Evolutionary conservation across 306 rosid species (phyloP), one percentile per base, ranked within the genome.

Genomic region (Ammopiptanthus mongolicus): DNA sequence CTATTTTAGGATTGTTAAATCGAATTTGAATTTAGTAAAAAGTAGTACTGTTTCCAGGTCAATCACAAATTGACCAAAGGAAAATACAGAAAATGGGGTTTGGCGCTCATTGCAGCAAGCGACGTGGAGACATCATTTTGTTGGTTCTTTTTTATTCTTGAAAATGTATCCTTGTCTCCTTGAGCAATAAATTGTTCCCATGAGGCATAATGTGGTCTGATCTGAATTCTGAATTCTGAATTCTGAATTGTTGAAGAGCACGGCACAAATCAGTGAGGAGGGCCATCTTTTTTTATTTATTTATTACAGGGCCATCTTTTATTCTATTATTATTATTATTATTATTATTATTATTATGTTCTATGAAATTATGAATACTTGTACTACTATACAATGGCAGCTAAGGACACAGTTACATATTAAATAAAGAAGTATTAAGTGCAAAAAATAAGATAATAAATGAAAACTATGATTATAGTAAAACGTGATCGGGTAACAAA

Each of bases 301-400:
- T n/a, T n/a, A n/a, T n/a, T n/a, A n/a, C n/a, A 36, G 71, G 64
- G 5, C 66, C 73, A 78, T 70, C 28, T 47, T 22, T 61, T 29
- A 52, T 77, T 58, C 60, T 12, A 52, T 41, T 41, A 8, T 23
- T 13, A 25, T 25, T 25, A 25, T 1, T 13, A 25, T 25, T 25
- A 25, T 1, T n/a, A n/a, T n/a, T 12, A 52, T 41, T 41, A 8
- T 23, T 13, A 25, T 25, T 25, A 25, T 1, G 28, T 8, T 42
- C 58, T 47, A 6, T 58, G 31, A 53, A 29, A 25, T 28, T 28
- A 41, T 47, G 15, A 15, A 77, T 10, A 13, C 60, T 41, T 71
- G 39, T 23, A 39, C 66, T 5, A 9, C 56, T 53, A 14, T 71
- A 13, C 65, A 21, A 28, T 42, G 0, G 5, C 14, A 36, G 13